phyloP scores from a whole-genome alignment of 2,329 filamentous ascomycete species.

The Cytospora mali region DNA sequence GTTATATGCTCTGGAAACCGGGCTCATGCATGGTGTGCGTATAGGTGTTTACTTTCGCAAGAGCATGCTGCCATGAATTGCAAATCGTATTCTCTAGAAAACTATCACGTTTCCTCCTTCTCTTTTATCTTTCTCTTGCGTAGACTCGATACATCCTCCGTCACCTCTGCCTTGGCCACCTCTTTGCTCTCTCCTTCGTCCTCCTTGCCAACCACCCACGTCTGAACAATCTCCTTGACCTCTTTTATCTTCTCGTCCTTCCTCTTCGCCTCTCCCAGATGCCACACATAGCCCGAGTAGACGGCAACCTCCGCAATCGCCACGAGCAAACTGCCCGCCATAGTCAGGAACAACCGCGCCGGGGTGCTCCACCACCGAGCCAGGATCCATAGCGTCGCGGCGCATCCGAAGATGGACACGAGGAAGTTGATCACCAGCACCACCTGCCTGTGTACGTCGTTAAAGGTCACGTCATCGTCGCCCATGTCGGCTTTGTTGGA shows the following conservation, averaged over 20 bases:
- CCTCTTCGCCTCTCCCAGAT: conserved; percentile 68
- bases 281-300: conserved; percentile 74
- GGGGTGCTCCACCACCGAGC: conserved; percentile 76
- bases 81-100: not conserved
- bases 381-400: conserved; percentile 75
- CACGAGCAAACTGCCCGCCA: conserved; percentile 70
- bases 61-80: not conserved
- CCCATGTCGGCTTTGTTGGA: conserved; percentile 48
- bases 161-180: conserved; percentile 15
- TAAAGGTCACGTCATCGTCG: conserved; percentile 66
- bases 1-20: not conserved
- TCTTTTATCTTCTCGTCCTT: conserved; percentile 64
- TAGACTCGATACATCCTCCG: conserved; percentile 28
- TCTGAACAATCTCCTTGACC: conserved; percentile 69
- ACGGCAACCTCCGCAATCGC: conserved; percentile 77
- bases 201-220: conserved; percentile 64
- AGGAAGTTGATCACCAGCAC: conserved; percentile 88
- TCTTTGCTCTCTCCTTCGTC: conserved; percentile 35
- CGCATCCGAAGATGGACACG: conserved; percentile 80
- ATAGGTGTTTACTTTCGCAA: not conserved
- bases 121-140: not conserved
- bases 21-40: not conserved
- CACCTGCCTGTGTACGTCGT: conserved; percentile 78
- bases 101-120: not conserved
- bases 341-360: conserved; percentile 68